Evolutionary conservation across 2,329 filamentous ascomycete species (phyloP), one percentile per base, ranked within the genome.

Genomic region (Pseudogymnoascus sp.): DNA sequence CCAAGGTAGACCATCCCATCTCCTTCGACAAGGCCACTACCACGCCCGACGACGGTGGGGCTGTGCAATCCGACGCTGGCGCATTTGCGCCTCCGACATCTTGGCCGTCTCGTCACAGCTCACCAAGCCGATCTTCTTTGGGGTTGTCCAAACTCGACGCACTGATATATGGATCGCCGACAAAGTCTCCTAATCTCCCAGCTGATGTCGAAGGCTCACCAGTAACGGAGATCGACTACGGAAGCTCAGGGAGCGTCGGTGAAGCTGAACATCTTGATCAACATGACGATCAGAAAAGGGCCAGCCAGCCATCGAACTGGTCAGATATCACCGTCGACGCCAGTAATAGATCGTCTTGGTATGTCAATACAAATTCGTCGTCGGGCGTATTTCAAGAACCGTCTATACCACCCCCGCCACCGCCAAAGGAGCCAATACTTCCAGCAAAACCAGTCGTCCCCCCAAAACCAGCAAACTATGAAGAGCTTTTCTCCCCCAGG

Each of bases 311-410:
- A 62, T 84, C 83, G 1, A 76, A 78, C n/a, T 86, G 83, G 83
- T 86, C 83, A 26, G 83, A 86, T 68, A 80, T 82, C 65, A 84
- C 83, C 0, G 75, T 85, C 9, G 82, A 82, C 15, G 85, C 81
- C 64, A 77, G 75, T 19, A 80, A 82, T 31, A 75, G 75, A 17
- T 38, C 50, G 50, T 56, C 50, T 56, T 56, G 50, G 50, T 75
- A 74, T 5, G 72, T 75, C 15, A 72, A 71, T 61, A 71, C 67
- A 21, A 65, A 68, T 21, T 67, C 67, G 26, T 68, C 72, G 33
- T 66, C 59, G 21, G 65, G 67, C 61, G 61, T 70, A 17, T 69
- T 67, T 50, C 65, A 67, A 44, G 67, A 66, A 13, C 68, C 69
- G 7, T 53, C 29, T 7, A 5, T 11, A n/a, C 60, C 29, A 21